A percentile compares a stretch with the other conserved stretches of the same genome.
These are phyloP conservation scores for Arctium lappa DNA, from an alignment of 129 eudicot species.

Conservation along the genomic window DNA sequence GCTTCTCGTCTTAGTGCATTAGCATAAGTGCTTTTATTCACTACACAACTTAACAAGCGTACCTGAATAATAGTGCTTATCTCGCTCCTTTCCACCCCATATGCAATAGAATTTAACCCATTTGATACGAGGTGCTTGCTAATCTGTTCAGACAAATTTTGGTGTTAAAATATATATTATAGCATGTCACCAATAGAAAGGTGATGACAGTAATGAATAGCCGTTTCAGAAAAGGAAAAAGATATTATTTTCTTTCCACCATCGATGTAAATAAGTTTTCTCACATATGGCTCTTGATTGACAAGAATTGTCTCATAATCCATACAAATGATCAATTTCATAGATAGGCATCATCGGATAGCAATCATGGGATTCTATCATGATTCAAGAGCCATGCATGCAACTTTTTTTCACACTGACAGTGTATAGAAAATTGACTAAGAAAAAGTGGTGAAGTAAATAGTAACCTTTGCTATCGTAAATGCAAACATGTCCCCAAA, in stretches of 20 bases:
- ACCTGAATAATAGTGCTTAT: constrained; percentile 85
- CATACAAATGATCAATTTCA: neutral
- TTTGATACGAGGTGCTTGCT: constrained; percentile 31
- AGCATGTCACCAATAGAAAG: neutral
- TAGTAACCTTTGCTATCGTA: constrained; percentile 55
- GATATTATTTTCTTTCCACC: neutral
- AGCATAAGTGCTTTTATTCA: neutral
- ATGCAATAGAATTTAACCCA: constrained; percentile 10
- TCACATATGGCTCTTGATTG: neutral
- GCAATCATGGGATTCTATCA: neutral
- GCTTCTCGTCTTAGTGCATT: neutral
- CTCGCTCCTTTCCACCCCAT: constrained; percentile 60
- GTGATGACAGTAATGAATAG: neutral
- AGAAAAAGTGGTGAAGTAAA: neutral
- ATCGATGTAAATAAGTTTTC: neutral
- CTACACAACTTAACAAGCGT: neutral
- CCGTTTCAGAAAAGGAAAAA: neutral
- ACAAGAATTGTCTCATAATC: neutral
- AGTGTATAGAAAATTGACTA: neutral
- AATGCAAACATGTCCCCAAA: constrained; percentile 75
- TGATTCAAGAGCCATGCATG: neutral
- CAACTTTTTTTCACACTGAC: neutral
- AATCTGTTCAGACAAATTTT: constrained; percentile 34
- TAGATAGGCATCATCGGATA: neutral
- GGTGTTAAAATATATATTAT: constrained; percentile 8